Conservation (phyloP, 2,329 filamentous ascomycete species). For the Parafenestella ontariensis region DNA sequence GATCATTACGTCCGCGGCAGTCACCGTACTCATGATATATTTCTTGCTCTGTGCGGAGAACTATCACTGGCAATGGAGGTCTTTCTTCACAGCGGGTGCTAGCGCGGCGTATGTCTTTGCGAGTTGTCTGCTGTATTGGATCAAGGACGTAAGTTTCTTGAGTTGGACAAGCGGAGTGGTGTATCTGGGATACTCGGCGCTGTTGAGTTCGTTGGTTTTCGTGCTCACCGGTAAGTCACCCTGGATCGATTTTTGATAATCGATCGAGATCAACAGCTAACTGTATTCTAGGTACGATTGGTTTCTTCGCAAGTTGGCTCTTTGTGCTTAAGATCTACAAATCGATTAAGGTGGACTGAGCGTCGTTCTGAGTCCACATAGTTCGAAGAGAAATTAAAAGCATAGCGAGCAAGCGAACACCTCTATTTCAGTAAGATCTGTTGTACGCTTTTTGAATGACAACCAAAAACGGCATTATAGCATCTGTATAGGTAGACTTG, state of each 20-base stretch:
- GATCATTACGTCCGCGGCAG: conserved; percentile 92
- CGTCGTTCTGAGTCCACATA: background rate
- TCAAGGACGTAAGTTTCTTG: conserved; percentile 84
- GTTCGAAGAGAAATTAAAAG: background rate
- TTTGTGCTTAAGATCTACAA: conserved; percentile 94
- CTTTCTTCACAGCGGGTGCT: conserved; percentile 89
- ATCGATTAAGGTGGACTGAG: conserved; percentile 96
- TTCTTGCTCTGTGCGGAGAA: conserved; percentile 96
- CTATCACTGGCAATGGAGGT: conserved; percentile 98
- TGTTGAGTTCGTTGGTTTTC: conserved; percentile 91
- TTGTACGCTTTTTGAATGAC: background rate
- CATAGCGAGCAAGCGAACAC: background rate
- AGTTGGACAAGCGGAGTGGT: conserved; percentile 86
- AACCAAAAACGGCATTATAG: background rate
- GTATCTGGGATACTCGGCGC: conserved; percentile 89
- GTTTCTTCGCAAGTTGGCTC: conserved; percentile 92
- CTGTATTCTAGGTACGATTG: conserved; percentile 76
- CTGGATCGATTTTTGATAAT: background rate
- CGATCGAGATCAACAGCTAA: conserved; percentile 12
- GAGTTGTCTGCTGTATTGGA: conserved; percentile 89
- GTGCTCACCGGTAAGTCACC: conserved; percentile 81
- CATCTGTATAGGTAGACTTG: conserved; percentile 6
- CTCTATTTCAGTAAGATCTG: background rate
- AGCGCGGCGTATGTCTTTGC: conserved; percentile 91
- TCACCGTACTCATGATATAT: conserved; percentile 93